Percentiles rank a stretch among this genome's conserved stretches.
These are phyloP conservation scores for Mucor piriformis DNA, from an alignment of 371 early-diverging fungal species.

Conservation along the genomic window DNA sequence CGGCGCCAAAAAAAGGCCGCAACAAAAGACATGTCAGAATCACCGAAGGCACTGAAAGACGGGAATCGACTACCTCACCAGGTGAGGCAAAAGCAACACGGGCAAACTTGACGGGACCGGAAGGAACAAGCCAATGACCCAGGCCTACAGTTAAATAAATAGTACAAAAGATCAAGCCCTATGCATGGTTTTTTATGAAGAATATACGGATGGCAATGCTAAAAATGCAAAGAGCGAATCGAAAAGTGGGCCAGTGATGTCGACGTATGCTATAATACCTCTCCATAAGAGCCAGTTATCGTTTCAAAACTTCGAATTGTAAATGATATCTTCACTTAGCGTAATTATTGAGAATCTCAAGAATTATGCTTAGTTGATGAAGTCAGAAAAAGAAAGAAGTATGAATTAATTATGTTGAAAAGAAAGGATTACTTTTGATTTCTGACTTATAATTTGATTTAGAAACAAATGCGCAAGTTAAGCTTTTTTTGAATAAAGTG, in stretches of 20 bases:
- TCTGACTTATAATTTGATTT: not conserved
- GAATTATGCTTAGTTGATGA: too few relatives aligned
- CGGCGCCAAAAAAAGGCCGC: too few relatives aligned
- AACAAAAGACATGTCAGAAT: too few relatives aligned
- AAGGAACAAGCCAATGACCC: too few relatives aligned
- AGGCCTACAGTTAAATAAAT: conserved; percentile 1
- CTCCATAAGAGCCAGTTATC: conserved; percentile 2
- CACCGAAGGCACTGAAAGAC: too few relatives aligned
- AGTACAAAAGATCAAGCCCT: conserved; percentile 11
- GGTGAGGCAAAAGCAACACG: too few relatives aligned
- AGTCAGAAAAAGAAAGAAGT: too few relatives aligned
- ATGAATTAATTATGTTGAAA: too few relatives aligned
- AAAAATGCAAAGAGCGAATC: conserved; percentile 4
- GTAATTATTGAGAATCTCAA: too few relatives aligned
- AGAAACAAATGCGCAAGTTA: conserved; percentile 15
- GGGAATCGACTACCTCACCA: too few relatives aligned
- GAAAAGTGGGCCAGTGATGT: conserved; percentile 8
- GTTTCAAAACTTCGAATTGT: conserved; percentile 3
- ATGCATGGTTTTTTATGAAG: conserved; percentile 4
- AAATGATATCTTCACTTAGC: conserved; percentile 8
- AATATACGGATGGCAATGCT: not conserved
- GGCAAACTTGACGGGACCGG: too few relatives aligned
- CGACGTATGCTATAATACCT: conserved; percentile 13
- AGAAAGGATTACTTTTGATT: too few relatives aligned
- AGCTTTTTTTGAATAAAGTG: conserved; percentile 7